Base-by-base conservation (phyloP, 2,329 filamentous ascomycete genomes). In the Ophiostoma novo-ulmi region DNA sequence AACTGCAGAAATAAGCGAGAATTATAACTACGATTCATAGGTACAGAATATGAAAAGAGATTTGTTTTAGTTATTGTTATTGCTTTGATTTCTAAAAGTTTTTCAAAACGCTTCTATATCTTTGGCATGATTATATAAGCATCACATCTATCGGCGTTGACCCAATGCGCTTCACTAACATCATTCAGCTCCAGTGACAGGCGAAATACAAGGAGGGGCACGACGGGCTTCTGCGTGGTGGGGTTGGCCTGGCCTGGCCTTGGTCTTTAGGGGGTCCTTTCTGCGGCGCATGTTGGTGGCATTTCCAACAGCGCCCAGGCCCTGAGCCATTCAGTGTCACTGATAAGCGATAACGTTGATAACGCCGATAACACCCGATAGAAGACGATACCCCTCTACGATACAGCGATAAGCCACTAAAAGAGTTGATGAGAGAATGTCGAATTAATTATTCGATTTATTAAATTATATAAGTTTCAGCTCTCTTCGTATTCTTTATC, bases 101-200 rank as follows among this genome's bases (percentile, higher is more conserved):
- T 31, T 31, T 31, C 31, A 31, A 4, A 31, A 31, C 1, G 31
- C 31, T 31, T 31, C 31, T 3, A 3, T 4, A 31, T 31, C 31
- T 31, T 31, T 31, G 31, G 22, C 8, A 4, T 64, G 31, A 14
- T 35, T 38, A 64, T 38, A 39, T 22, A 65, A 39, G n/a, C 36
- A 22, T 22, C 7, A 6, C 36, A 13, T 20, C 41, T 20, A 38
- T 64, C 41, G 63, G 63, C 63, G 36, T 64, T 31, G 55, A n/a
- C 20, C 17, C 61, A 64, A 64, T 38, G 63, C 36, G 63, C 63
- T 65, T 65, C 63, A 41, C 63, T 65, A 65, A 65, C 63, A 65
- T 65, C 63, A 10, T 35, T 36, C 26, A 35, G 58, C 17, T 48
- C n/a, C 44, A 48, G 44, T 48, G 44, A 48, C 44, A 48, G 17